Evolutionary conservation across 257 asterid genomes (phyloP).

Genomic region (Echium plantagineum): DNA sequence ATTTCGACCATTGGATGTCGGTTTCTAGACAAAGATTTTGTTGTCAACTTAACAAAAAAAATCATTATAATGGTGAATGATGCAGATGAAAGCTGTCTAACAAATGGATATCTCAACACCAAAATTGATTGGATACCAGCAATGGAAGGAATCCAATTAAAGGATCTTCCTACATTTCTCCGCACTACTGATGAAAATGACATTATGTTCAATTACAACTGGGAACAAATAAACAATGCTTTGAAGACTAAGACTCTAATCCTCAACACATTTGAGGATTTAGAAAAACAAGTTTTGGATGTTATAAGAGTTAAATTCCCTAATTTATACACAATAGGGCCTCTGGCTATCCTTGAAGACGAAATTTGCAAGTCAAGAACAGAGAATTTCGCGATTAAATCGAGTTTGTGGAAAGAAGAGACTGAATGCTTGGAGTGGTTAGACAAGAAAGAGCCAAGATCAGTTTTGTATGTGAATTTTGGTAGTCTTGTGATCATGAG

Average conservation of each 20-base stretch:
- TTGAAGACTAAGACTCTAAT: conserved; percentile 16
- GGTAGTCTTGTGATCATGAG: conserved; percentile 30
- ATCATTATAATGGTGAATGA: neutral
- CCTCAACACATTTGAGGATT: conserved; percentile 29
- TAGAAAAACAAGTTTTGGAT: conserved; percentile 25
- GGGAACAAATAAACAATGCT: conserved; percentile 14
- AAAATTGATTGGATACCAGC: conserved; percentile 34
- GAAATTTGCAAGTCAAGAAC: conserved; percentile 4
- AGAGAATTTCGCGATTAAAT: conserved; percentile 7
- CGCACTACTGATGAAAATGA: conserved; percentile 20
- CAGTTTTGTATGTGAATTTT: conserved; percentile 31
- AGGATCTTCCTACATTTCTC: conserved; percentile 29
- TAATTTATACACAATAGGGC: conserved; percentile 32
- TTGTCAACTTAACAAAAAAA: too few species aligned
- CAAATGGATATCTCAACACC: conserved; percentile 33
- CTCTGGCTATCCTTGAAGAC: conserved; percentile 11
- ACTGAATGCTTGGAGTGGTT: conserved; percentile 26
- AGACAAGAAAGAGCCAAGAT: conserved; percentile 15
- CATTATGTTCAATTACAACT: conserved; percentile 27
- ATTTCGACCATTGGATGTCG: too few species aligned
- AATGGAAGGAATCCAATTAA: conserved; percentile 20
- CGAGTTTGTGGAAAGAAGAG: conserved; percentile 33
- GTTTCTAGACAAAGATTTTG: too few species aligned
- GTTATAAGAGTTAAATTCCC: conserved; percentile 17
- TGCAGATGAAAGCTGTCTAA: conserved; percentile 29